A percentile compares a stretch with the other conserved stretches of the same genome.
These are phyloP conservation scores for Leccinum pachyderme DNA, from an alignment of 1,284 basidiomycete species.

Conservation along the genomic window DNA sequence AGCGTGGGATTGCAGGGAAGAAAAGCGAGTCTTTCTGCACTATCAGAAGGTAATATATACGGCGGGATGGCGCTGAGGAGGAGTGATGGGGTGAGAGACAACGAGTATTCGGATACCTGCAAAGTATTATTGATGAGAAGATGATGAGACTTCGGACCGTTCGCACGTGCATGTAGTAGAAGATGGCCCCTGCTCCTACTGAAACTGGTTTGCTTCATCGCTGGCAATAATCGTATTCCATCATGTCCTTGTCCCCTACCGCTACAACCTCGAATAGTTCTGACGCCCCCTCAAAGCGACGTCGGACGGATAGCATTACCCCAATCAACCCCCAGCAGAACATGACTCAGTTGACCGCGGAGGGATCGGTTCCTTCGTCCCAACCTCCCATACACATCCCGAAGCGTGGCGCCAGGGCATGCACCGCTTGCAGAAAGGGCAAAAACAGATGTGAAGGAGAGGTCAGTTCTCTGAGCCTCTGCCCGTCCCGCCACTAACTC, in stretches of 20 bases:
- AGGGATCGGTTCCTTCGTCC: constrained; percentile 18
- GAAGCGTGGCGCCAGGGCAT: constrained; percentile 77
- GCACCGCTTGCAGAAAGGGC: constrained; percentile 82
- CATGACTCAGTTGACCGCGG: constrained; percentile 25
- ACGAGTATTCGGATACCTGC: neutral
- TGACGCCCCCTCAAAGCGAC: constrained; percentile 36
- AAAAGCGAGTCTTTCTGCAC: constrained; percentile 2
- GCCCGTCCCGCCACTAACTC: constrained; percentile 36
- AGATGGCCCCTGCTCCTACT: constrained; percentile 8
- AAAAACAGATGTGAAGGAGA: constrained; percentile 94
- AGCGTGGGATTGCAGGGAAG: neutral
- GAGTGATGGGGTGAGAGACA: no score
- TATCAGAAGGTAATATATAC: neutral
- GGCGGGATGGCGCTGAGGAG: neutral
- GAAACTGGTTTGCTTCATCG: constrained; percentile 17
- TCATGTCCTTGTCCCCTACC: constrained; percentile 39
- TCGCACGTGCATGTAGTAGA: constrained; percentile 17
- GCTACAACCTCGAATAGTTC: constrained; percentile 32
- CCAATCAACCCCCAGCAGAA: constrained; percentile 18
- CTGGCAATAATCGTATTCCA: constrained; percentile 10
- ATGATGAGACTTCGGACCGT: constrained; percentile 9
- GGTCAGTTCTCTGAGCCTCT: constrained; percentile 42
- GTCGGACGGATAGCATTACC: constrained; percentile 32
- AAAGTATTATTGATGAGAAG: constrained; percentile 4
- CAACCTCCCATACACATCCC: constrained; percentile 56